A percentile compares a stretch with the other conserved stretches of the same genome.
These are phyloP conservation scores for Chenopodium suecicum DNA, from an alignment of 148 eudicot genomes.

Conservation along the genomic window DNA sequence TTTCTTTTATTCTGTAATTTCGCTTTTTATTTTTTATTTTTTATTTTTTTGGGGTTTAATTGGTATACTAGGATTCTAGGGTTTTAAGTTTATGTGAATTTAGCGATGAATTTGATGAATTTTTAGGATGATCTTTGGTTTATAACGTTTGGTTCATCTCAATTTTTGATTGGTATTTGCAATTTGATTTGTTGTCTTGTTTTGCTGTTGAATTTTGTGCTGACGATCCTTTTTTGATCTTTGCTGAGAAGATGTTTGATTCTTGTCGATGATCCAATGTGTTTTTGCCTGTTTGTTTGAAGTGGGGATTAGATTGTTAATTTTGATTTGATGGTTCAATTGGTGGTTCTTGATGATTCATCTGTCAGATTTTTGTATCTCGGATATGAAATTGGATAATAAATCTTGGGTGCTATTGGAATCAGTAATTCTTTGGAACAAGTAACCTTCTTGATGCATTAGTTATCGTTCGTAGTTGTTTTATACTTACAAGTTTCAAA, in stretches of 20 bases:
- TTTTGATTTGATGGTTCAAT: conserved; percentile 5
- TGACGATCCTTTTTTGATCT: neutral
- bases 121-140: conserved; percentile 16
- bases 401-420: neutral
- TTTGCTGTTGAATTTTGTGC: neutral
- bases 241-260: neutral
- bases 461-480: neutral
- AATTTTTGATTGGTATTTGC: conserved; percentile 1
- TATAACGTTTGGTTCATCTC: neutral
- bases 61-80: conserved; percentile 5
- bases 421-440: neutral
- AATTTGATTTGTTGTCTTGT: neutral
- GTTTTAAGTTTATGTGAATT: conserved; percentile 2
- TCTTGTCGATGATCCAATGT: conserved; percentile 13
- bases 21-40: conserved; percentile 1
- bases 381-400: neutral
- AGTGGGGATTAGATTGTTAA: neutral
- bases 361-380: neutral
- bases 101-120: neutral
- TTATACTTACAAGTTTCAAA: neutral
- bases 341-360: neutral
- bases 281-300: neutral
- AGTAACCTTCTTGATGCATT: neutral
- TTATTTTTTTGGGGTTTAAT: neutral
- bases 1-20: neutral